These are phyloP conservation scores for Triticum dicoccoides DNA, from an alignment of 176 grass and related monocot genomes.

Conservation along the genomic window DNA sequence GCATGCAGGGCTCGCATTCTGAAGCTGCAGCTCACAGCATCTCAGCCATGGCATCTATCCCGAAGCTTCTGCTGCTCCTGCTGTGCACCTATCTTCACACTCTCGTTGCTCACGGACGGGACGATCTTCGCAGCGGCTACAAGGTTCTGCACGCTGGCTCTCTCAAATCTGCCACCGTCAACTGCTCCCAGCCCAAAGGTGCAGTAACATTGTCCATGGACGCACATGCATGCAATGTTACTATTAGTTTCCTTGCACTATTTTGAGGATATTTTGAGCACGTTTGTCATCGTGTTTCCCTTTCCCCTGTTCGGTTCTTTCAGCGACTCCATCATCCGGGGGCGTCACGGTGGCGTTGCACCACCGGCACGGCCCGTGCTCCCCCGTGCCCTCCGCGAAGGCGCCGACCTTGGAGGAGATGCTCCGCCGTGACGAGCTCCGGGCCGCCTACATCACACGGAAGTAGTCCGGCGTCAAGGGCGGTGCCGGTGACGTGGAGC, in stretches of 20 bases:
- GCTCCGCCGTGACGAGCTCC: conserved; percentile 45
- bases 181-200: conserved; percentile 24
- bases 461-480: not conserved
- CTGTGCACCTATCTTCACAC: conserved; percentile 6
- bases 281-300: not conserved
- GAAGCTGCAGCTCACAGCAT: no score
- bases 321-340: not conserved
- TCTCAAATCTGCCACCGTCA: not conserved
- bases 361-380: conserved; percentile 69
- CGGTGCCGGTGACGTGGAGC: not conserved
- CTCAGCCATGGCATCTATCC: conserved; percentile 21
- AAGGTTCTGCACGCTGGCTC: no score
- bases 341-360: conserved; percentile 29
- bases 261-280: no score
- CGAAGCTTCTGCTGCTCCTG: not conserved
- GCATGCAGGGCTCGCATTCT: no score
- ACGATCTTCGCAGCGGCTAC: not conserved
- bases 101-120: not conserved
- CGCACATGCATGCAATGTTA: no score
- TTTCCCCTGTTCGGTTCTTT: not conserved
- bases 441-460: conserved; percentile 33
- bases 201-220: not conserved
- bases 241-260: no score
- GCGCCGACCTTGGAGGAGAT: conserved; percentile 23
- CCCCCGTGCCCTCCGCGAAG: conserved; percentile 15